Percentiles rank a stretch among this genome's conserved stretches.
These are phyloP conservation scores for Croton setiger DNA, from an alignment of 441 rosid species.

Conservation along the genomic window DNA sequence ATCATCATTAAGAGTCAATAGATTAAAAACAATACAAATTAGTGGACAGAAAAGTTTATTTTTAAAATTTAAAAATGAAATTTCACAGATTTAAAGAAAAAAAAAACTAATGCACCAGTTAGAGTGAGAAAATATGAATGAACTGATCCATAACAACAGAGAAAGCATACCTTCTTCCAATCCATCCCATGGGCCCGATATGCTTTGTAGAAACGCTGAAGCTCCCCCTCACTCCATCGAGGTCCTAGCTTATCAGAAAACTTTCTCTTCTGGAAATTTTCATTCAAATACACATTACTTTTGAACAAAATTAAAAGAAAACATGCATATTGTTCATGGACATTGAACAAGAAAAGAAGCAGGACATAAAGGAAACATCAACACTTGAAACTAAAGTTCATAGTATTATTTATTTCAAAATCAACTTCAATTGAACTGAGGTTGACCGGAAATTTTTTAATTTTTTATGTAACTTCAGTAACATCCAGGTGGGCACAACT, in stretches of 20 bases:
- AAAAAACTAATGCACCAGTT: not conserved
- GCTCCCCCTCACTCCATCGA: slow-evolving; percentile 83
- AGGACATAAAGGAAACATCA: not conserved
- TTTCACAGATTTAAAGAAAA: not conserved
- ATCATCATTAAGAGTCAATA: slow-evolving; percentile 20
- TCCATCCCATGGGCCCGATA: slow-evolving; percentile 70
- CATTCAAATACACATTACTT: slow-evolving; percentile 4
- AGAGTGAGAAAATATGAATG: not conserved
- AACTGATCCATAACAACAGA: not conserved
- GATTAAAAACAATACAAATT: slow-evolving; percentile 10
- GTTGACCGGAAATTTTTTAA: not conserved
- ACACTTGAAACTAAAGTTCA: not conserved
- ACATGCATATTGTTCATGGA: not conserved
- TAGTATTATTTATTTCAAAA: not conserved
- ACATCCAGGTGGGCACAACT: not conserved
- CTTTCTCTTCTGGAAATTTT: slow-evolving; percentile 51
- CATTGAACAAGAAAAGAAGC: not conserved
- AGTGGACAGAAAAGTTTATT: not conserved
- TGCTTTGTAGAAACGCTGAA: slow-evolving; percentile 75
- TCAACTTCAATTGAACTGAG: not conserved
- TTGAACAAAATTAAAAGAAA: not conserved
- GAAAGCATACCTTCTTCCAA: slow-evolving; percentile 67
- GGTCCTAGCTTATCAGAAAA: slow-evolving; percentile 73
- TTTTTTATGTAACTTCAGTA: not conserved
- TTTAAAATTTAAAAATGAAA: not conserved